A percentile compares a stretch with the other conserved stretches of the same genome.
These are phyloP conservation scores for Monocercomonoides exilis DNA, from an alignment of 78 protist species.

Conservation along the genomic window DNA sequence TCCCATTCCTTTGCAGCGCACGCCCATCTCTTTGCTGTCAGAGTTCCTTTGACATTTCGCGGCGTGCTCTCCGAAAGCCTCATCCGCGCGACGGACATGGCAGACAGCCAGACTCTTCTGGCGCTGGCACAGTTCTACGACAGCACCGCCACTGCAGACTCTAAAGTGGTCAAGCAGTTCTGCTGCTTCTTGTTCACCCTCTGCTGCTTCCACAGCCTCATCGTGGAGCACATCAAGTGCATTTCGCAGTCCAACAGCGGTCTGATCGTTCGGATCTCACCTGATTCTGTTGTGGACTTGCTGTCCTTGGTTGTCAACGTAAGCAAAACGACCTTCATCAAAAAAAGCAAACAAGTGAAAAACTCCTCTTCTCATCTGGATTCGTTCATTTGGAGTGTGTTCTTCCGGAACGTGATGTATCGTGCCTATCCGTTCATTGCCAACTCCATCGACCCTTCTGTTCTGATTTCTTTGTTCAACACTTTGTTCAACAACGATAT, in stretches of 20 bases:
- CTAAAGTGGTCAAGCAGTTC: not conserved
- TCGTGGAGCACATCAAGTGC: not conserved
- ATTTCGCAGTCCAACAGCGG: not conserved
- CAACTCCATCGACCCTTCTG: not conserved
- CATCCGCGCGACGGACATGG: not conserved
- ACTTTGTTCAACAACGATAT: not conserved
- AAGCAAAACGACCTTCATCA: not conserved
- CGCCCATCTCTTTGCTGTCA: not conserved
- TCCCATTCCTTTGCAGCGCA: too few relatives aligned
- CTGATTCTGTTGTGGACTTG: not conserved
- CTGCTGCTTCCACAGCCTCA: not conserved
- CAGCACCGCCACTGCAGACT: not conserved
- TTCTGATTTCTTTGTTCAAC: not conserved
- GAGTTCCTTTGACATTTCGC: not conserved
- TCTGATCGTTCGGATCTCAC: not conserved
- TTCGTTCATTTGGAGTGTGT: not conserved
- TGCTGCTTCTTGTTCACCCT: not conserved
- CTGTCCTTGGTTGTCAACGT: not conserved
- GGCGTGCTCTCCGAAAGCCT: not conserved
- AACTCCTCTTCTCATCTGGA: not conserved
- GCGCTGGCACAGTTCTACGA: not conserved
- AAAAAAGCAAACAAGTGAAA: not conserved
- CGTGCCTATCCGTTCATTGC: not conserved
- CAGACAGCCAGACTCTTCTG: not conserved
- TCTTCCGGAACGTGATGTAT: not conserved